Evolutionary conservation across 73 alveolate species (phyloP).

Genomic region (Paramecium tetraurelia): DNA sequence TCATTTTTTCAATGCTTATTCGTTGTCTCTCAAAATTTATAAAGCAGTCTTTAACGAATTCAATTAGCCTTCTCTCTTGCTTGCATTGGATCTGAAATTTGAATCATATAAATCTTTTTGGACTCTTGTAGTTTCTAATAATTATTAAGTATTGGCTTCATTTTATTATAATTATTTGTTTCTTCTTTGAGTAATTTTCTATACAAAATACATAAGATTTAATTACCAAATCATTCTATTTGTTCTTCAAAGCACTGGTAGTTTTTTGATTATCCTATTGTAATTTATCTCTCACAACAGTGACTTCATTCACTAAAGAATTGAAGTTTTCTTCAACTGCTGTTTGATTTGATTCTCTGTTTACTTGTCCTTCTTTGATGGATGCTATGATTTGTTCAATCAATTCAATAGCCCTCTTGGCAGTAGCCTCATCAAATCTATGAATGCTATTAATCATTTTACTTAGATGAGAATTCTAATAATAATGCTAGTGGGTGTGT

Average conservation of each 20-base stretch:
- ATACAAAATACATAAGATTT: neutral
- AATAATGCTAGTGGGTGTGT: neutral
- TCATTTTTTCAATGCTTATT: conserved; percentile 22
- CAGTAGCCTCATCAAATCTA: conserved; percentile 25
- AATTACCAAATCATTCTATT: conserved; percentile 9
- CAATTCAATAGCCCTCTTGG: neutral
- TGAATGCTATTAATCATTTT: neutral
- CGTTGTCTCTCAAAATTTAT: neutral
- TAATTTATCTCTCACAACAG: neutral
- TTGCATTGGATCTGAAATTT: neutral
- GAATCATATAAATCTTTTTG: conserved; percentile 3
- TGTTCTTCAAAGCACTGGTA: neutral
- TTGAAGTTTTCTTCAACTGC: neutral
- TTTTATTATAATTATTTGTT: neutral
- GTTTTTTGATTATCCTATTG: neutral
- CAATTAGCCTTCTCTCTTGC: neutral
- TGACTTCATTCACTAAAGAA: neutral
- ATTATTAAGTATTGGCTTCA: neutral
- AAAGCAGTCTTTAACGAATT: conserved; percentile 6
- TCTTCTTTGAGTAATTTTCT: neutral
- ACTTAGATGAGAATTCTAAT: conserved; percentile 1
- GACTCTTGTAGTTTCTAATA: neutral
- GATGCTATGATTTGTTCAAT: neutral
- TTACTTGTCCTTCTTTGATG: neutral
- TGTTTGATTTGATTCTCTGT: neutral